Conservation (phyloP, 495 filamentous ascomycete species). For the Penicillium pancosmium region DNA sequence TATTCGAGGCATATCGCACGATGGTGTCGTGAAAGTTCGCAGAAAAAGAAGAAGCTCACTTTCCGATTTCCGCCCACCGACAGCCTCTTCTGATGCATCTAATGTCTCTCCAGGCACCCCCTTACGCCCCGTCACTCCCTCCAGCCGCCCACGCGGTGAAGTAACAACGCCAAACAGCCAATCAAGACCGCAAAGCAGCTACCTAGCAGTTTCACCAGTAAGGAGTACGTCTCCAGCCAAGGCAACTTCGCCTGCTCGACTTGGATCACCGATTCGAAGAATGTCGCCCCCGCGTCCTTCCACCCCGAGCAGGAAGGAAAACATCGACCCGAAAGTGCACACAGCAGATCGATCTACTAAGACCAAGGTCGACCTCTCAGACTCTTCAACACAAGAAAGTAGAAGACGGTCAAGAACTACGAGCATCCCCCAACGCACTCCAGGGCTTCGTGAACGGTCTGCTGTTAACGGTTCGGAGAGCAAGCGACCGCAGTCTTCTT, state of each 20-base stretch:
- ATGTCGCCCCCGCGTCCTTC: constrained; percentile 42
- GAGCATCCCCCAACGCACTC: constrained; percentile 52
- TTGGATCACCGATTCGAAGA: constrained; percentile 40
- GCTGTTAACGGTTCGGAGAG: constrained; percentile 41
- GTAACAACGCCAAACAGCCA: constrained; percentile 37
- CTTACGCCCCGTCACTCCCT: constrained; percentile 41
- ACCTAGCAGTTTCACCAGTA: constrained; percentile 33
- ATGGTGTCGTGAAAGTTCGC: constrained; percentile 47
- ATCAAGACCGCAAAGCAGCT: constrained; percentile 37
- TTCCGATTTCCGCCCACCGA: constrained; percentile 75
- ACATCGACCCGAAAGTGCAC: constrained; percentile 42
- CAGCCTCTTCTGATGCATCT: constrained; percentile 45
- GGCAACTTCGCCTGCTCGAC: constrained; percentile 31
- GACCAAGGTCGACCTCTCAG: constrained; percentile 39
- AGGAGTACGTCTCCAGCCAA: constrained; percentile 39
- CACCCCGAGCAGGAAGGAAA: constrained; percentile 62
- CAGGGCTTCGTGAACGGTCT: constrained; percentile 56
- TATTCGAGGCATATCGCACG: constrained; percentile 36
- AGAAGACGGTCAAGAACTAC: constrained; percentile 55
- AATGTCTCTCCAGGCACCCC: constrained; percentile 38
- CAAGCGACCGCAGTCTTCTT: constrained; percentile 38
- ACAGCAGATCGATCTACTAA: constrained; percentile 39
- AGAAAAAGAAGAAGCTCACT: constrained; percentile 91
- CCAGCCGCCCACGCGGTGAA: constrained; percentile 33
- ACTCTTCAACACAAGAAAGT: constrained; percentile 44